Conservation (phyloP, 2,329 filamentous ascomycete genomes). For the Phialophora verrucosa region DNA sequence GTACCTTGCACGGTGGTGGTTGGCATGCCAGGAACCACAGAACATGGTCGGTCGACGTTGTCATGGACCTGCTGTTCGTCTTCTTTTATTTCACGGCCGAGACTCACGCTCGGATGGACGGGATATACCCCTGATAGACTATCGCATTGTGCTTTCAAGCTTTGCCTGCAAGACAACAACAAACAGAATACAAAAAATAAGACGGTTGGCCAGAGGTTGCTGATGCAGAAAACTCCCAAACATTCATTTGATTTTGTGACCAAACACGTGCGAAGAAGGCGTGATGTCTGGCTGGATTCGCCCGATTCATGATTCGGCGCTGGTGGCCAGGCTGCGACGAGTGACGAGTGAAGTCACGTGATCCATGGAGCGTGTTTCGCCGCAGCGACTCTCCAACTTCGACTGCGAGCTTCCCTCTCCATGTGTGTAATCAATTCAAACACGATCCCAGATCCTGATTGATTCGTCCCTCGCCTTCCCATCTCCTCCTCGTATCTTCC, state of each 20-base stretch:
- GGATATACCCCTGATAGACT: slow-evolving; percentile 36
- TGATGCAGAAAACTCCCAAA: background rate
- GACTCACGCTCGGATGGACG: slow-evolving; percentile 18
- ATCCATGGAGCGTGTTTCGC: slow-evolving; percentile 15
- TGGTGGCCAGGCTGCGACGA: slow-evolving; percentile 30
- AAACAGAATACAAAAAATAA: slow-evolving; percentile 3
- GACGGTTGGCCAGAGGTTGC: background rate
- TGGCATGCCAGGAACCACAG: slow-evolving; percentile 22
- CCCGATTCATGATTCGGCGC: background rate
- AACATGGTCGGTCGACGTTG: slow-evolving; percentile 23
- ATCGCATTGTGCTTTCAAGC: slow-evolving; percentile 8
- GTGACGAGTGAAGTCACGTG: slow-evolving; percentile 27
- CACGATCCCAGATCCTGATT: background rate
- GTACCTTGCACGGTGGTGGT: slow-evolving; percentile 20
- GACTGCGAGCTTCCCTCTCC: slow-evolving; percentile 14
- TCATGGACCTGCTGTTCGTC: slow-evolving; percentile 22
- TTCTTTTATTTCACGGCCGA: slow-evolving; percentile 21
- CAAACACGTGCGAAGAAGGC: background rate
- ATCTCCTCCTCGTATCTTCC: background rate
- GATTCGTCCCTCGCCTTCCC: background rate
- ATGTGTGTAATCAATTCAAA: slow-evolving; percentile 23
- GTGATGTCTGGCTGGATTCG: background rate
- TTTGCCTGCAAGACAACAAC: slow-evolving; percentile 4
- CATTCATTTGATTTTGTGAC: background rate
- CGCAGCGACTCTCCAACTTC: slow-evolving; percentile 17